These are phyloP conservation scores for Withania somnifera DNA, from an alignment of 305 asterid genomes.

Conservation along the genomic window DNA sequence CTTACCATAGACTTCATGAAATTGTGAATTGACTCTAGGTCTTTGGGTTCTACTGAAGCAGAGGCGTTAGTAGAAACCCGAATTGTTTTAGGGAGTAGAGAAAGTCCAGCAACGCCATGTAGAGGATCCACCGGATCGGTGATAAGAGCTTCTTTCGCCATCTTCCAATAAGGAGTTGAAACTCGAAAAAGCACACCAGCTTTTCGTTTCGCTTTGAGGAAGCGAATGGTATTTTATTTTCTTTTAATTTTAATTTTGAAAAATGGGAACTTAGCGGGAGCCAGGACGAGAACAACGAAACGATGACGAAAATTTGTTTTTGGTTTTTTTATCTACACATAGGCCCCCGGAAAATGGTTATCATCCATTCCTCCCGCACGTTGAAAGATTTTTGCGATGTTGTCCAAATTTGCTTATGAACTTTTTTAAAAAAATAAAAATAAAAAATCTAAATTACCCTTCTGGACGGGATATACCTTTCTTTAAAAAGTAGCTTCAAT, in stretches of 20 bases:
- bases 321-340: neutral
- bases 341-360: neutral
- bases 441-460: too few relatives aligned
- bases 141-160: constrained; percentile 21
- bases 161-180: constrained; percentile 5
- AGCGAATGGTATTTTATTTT: too few relatives aligned
- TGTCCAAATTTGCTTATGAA: too few relatives aligned
- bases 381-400: neutral
- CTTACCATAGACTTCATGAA: constrained; percentile 62
- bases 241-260: constrained; percentile 4
- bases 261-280: constrained; percentile 10
- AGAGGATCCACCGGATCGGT: constrained; percentile 44
- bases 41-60: constrained; percentile 22
- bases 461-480: too few relatives aligned
- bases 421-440: too few relatives aligned
- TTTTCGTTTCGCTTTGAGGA: too few relatives aligned
- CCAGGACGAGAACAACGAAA: neutral
- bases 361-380: neutral
- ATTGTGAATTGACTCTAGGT: constrained; percentile 51
- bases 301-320: neutral
- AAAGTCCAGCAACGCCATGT: constrained; percentile 31
- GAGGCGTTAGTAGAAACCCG: constrained; percentile 32
- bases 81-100: constrained; percentile 49
- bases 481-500: too few relatives aligned
- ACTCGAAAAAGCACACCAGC: neutral